Base-by-base conservation (phyloP, 768 basidiomycete genomes). In the Gelatoporia subvermispora region DNA sequence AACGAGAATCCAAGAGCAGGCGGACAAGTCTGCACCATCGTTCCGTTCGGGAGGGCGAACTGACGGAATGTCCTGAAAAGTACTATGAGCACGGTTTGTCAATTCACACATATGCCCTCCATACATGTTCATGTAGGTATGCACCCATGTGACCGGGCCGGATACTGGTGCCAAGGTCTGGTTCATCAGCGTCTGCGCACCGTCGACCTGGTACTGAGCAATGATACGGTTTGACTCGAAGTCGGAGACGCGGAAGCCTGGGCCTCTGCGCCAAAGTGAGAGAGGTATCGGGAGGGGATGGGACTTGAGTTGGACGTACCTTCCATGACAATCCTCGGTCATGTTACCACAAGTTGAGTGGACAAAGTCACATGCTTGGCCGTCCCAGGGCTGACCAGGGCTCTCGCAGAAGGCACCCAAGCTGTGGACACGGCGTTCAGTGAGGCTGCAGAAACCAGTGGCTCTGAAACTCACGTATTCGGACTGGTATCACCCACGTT, bases 401-500 rank as follows among this genome's bases (percentile, higher is more conserved):
- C 80, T 82, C 60, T 90, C 82, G 59, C 88, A 91, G 65, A 81
- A 84, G 2, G 88, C 82, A 4, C 86, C 86, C 10, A 69, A 76
- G 63, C 65, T 86, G 72, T 41, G 35, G 53, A 46, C 17, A 35
- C 10, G 28, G 7, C 7, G 28, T n/a, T 49, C 18, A 42, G 41
- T 20, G 24, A 35, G 7, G 35, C 4, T 34, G 8, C 37, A 16
- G 41, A 35, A 21, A 24, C 23, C 10, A 41, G 36, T 35, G 38
- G n/a, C 37, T 13, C 24, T 7, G 3, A 22, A 41, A 71, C 83
- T 60, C 49, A 87, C 84, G 84, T 88, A 61, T 91, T 89, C 11
- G 87, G 87, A 52, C 75, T 85, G 23, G 84, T 85, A 59, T 88
- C 85, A 3, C 88, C 85, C 37, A 89, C 85, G 52, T 88, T 88